phyloP scores from a whole-genome alignment of 495 filamentous ascomycete species.

The Echria macrotheca region DNA sequence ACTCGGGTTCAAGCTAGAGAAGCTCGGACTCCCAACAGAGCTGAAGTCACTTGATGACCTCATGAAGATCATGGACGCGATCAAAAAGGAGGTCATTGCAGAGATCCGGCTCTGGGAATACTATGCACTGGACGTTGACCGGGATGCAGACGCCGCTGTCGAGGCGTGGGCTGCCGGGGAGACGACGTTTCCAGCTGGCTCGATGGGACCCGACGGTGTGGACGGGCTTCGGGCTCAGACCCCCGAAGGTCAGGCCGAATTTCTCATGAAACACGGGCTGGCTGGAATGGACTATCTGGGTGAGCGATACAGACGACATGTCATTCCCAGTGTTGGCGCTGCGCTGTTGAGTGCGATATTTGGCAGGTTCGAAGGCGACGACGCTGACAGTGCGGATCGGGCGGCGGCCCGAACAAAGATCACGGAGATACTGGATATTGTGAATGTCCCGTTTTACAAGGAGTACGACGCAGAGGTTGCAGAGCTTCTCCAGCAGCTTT shows the following conservation, averaged over 20 bases:
- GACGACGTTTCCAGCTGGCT: slow-evolving; percentile 39
- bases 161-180: slow-evolving; percentile 63
- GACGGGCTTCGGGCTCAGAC: slow-evolving; percentile 38
- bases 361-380: slow-evolving; percentile 57
- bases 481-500: slow-evolving; percentile 82
- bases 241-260: slow-evolving; percentile 47
- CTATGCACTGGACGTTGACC: slow-evolving; percentile 75
- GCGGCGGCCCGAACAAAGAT: slow-evolving; percentile 46
- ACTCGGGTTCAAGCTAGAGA: slow-evolving; percentile 63
- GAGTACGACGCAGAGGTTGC: slow-evolving; percentile 84
- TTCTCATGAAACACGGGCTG: slow-evolving; percentile 54
- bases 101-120: slow-evolving; percentile 85
- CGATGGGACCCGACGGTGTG: slow-evolving; percentile 38
- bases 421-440: slow-evolving; percentile 65
- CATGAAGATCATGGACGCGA: slow-evolving; percentile 73
- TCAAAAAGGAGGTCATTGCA: slow-evolving; percentile 74
- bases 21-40: slow-evolving; percentile 66
- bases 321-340: slow-evolving; percentile 63
- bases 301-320: slow-evolving; percentile 65
- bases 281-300: slow-evolving; percentile 65
- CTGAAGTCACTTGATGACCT: slow-evolving; percentile 68
- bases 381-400: slow-evolving; percentile 37
- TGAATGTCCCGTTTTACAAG: slow-evolving; percentile 81
- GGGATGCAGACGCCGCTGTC: slow-evolving; percentile 61
- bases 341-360: slow-evolving; percentile 62